These are phyloP conservation scores for Jamesozyma lodderae DNA, from an alignment of 805 yeast species.

Conservation along the genomic window DNA sequence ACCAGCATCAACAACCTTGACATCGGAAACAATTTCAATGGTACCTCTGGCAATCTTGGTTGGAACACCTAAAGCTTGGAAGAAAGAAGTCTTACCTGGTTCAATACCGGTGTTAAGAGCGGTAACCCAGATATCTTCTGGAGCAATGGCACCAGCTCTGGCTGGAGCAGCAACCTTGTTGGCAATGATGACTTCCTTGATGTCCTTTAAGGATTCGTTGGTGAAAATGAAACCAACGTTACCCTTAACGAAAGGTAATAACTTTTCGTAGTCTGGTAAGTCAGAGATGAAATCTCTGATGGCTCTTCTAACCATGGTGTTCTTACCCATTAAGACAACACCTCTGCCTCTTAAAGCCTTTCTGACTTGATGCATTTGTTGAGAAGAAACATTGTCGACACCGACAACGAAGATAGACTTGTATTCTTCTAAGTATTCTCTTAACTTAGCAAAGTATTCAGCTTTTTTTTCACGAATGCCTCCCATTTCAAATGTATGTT, in stretches of 20 bases:
- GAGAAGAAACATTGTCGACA: conserved; percentile 99
- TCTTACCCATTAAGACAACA: conserved; percentile 98
- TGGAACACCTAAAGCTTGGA: conserved; percentile 99
- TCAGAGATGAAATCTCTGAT: conserved; percentile 90
- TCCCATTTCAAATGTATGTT: conserved; percentile 92
- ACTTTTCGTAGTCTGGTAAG: conserved; percentile 91
- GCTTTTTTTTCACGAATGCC: conserved; percentile 96
- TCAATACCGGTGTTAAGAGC: conserved; percentile 99
- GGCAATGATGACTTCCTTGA: conserved; percentile 79
- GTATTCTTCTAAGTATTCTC: conserved; percentile 92
- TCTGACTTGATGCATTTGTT: conserved; percentile 99
- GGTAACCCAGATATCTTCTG: conserved; percentile 93
- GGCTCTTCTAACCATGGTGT: conserved; percentile 99
- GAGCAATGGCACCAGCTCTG: conserved; percentile 99
- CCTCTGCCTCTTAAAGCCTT: conserved; percentile 91
- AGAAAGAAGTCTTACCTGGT: conserved; percentile 99
- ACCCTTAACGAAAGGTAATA: conserved; percentile 92
- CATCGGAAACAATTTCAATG: conserved; percentile 96
- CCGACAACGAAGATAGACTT: conserved; percentile 98
- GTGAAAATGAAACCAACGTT: conserved; percentile 99
- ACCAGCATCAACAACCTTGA: conserved; percentile 84
- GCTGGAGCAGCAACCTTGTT: conserved; percentile 99
- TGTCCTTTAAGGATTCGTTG: conserved; percentile 82
- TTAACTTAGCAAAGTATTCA: conserved; percentile 92
- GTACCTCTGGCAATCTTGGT: conserved; percentile 99